Evolutionary conservation across 768 basidiomycete genomes (phyloP).

Genomic region (Neoboletus brunneissimus): DNA sequence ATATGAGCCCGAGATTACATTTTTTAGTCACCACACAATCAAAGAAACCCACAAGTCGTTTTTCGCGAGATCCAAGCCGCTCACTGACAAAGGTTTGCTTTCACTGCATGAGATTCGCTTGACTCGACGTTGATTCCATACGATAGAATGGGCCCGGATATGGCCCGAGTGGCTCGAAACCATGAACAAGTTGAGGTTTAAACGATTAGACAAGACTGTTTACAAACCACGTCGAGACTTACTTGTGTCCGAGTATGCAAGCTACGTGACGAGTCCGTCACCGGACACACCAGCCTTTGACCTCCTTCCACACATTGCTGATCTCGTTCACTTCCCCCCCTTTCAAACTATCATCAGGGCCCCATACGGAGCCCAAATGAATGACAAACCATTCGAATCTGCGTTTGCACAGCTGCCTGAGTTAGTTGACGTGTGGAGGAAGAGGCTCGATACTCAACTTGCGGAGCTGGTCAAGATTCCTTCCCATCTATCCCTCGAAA

Average conservation of each 20-base stretch:
- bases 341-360: neutral
- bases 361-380: neutral
- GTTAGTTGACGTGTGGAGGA: neutral
- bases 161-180: neutral
- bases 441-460: neutral
- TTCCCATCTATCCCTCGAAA: neutral
- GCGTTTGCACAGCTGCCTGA: constrained; percentile 1
- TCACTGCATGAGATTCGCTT: neutral
- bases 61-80: neutral
- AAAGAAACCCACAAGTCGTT: neutral
- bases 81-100: constrained; percentile 1
- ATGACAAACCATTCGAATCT: neutral
- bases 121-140: neutral
- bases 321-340: neutral
- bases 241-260: neutral
- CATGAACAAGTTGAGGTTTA: neutral
- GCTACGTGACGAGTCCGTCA: neutral
- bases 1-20: neutral
- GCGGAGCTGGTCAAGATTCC: neutral
- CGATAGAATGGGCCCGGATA: neutral
- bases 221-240: neutral
- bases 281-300: neutral
- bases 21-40: neutral
- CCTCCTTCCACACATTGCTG: neutral
- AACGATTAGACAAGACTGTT: neutral